Base-by-base conservation (phyloP, 257 asterid genomes). In the Vinca minor region DNA sequence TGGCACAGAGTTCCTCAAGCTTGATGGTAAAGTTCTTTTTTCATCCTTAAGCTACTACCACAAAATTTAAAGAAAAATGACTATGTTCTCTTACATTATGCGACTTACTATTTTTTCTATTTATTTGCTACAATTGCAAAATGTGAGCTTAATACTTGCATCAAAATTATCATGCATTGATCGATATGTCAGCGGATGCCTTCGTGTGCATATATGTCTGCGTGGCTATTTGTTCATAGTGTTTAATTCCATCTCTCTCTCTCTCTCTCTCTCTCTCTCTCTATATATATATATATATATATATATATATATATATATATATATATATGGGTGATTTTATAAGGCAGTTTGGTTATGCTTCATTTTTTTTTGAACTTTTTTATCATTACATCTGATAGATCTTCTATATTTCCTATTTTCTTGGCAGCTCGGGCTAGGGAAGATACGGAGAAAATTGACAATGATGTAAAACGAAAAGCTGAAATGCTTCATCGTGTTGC, bases 1-100 rank as follows among this genome's bases (percentile, higher is more conserved):
- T 59, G 87, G 96, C 72, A 76, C 89, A 29, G 95, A 82, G 77
- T 86, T 91, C 78, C 96, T 91, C 68, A 91, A 91, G 85, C 88
- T 91, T 74, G 98, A 91, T 68, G 98, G 98, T 91, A 79, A 76
- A 45, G 58, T 13, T 77, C 64, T 50, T 61, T 70, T 26, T 58
- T 54, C 39, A 55, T 55, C 42, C 59, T 71, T 76, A 18, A 38
- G 42, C 66, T 70, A 47, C 54, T 29, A 53, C 54, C 26, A 25
- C n/a, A 14, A 39, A 55, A 54, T 3, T 10, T 63, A 1, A 18
- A 38, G 8, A 9, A 54, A 54, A n/a, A n/a, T n/a, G n/a, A n/a
- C 44, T 13, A 18, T 36, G 54, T 28, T 54, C 17, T 55, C 28
- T 55, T 18, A 2, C 20, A n/a, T n/a, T n/a, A n/a, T n/a, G n/a